Evolutionary conservation across 805 yeast genomes (phyloP).

Genomic region (Wickerhamiella parazyma): DNA sequence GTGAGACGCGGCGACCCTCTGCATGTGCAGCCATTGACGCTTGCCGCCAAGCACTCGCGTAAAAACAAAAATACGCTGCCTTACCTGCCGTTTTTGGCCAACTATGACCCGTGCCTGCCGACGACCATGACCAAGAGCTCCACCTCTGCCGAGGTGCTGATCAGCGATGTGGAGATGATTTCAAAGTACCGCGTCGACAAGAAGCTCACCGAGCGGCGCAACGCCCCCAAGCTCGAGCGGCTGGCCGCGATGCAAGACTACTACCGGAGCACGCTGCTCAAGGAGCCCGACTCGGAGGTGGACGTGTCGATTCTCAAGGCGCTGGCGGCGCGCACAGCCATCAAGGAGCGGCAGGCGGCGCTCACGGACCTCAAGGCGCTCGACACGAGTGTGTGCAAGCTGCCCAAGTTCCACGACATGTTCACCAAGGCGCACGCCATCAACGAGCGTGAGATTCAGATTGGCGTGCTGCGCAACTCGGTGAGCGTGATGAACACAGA

Average conservation of each 20-base stretch:
- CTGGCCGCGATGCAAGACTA: neutral
- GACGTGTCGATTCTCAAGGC: constrained; percentile 1
- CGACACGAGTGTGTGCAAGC: neutral
- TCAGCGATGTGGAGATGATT: constrained; percentile 3
- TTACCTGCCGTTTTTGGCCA: constrained; percentile 1
- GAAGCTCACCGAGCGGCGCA: neutral
- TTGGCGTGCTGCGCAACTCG: constrained; percentile 25
- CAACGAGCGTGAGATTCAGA: constrained; percentile 3
- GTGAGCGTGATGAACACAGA: constrained; percentile 82
- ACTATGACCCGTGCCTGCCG: neutral
- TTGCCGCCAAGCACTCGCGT: neutral
- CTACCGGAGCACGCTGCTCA: neutral
- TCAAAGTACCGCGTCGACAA: neutral
- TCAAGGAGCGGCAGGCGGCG: constrained; percentile 2
- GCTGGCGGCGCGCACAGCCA: constrained; percentile 1
- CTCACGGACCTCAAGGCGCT: constrained; percentile 1
- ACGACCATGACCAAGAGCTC: neutral
- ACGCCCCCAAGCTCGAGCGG: neutral
- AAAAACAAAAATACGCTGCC: neutral
- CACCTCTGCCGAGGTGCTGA: neutral
- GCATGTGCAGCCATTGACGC: constrained; percentile 2
- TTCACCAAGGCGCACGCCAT: constrained; percentile 8
- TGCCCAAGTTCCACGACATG: neutral
- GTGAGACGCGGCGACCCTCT: constrained; percentile 4
- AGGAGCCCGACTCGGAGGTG: constrained; percentile 1